Percentiles rank a stretch among this genome's conserved stretches.
Conservation (phyloP, 108 stramenopile species). For the Aurantiochytrium sp. region DNA sequence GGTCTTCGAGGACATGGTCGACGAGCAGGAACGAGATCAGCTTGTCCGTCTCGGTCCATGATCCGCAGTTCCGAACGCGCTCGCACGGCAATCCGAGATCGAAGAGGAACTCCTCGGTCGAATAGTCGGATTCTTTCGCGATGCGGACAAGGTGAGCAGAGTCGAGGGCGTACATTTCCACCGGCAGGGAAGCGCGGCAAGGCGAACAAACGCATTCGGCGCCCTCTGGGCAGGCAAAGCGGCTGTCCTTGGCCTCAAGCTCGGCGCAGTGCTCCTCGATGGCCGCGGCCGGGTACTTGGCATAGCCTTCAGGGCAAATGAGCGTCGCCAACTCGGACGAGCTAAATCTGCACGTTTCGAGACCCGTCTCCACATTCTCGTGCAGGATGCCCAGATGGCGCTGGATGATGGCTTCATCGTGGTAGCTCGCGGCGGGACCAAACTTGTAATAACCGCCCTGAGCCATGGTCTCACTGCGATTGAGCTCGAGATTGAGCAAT, state of each 20-base stretch:
- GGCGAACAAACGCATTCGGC: background rate
- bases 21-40: background rate
- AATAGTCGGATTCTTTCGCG: background rate
- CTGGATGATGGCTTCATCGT: background rate
- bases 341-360: background rate
- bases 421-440: background rate
- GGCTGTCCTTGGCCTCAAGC: background rate
- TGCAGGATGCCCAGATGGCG: background rate
- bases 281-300: background rate
- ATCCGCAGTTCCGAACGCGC: background rate
- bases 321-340: background rate
- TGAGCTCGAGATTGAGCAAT: background rate
- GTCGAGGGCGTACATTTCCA: background rate
- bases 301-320: background rate
- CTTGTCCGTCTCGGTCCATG: background rate
- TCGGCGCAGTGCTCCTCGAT: background rate
- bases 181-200: background rate
- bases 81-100: background rate
- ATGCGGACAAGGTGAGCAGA: background rate
- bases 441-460: background rate
- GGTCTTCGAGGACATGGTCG: background rate
- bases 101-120: background rate
- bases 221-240: background rate
- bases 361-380: background rate
- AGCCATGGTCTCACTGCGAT: background rate